phyloP scores from a whole-genome alignment of 2,329 filamentous ascomycete species.

The Pezicula neosporulosa region DNA sequence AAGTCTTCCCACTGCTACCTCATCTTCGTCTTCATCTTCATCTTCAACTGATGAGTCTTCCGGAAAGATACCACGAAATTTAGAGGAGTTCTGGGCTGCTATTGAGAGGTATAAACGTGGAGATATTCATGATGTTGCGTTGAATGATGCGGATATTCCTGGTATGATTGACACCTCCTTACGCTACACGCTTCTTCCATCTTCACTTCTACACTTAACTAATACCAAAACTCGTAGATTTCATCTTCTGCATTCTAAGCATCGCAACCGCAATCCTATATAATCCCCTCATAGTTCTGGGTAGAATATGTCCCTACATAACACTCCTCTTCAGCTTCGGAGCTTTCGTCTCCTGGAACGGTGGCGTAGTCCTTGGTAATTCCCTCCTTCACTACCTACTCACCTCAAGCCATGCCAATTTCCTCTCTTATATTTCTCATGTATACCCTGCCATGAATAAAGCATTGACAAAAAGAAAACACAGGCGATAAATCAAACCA shows the following conservation, averaged over 20 bases:
- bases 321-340: constrained; percentile 64
- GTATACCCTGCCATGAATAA: too few species aligned
- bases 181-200: background rate
- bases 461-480: too few species aligned
- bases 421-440: background rate
- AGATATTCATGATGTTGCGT: constrained; percentile 50
- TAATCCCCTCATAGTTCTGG: constrained; percentile 43
- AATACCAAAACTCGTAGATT: constrained; percentile 36
- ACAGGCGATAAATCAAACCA: constrained; percentile 95
- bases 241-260: constrained; percentile 57
- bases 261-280: constrained; percentile 54
- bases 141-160: constrained; percentile 44
- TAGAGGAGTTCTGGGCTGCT: constrained; percentile 7
- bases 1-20: constrained; percentile 26
- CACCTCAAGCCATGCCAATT: constrained; percentile 1
- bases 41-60: constrained; percentile 1
- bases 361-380: constrained; percentile 83
- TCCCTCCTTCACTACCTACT: background rate
- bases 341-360: constrained; percentile 80
- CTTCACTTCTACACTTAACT: constrained; percentile 11
- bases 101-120: constrained; percentile 37
- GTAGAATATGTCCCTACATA: constrained; percentile 55
- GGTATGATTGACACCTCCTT: constrained; percentile 35
- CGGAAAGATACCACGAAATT: constrained; percentile 1
- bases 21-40: background rate